Evolutionary conservation across 805 yeast genomes (phyloP).

Genomic region (Metschnikowia corniflorae): DNA sequence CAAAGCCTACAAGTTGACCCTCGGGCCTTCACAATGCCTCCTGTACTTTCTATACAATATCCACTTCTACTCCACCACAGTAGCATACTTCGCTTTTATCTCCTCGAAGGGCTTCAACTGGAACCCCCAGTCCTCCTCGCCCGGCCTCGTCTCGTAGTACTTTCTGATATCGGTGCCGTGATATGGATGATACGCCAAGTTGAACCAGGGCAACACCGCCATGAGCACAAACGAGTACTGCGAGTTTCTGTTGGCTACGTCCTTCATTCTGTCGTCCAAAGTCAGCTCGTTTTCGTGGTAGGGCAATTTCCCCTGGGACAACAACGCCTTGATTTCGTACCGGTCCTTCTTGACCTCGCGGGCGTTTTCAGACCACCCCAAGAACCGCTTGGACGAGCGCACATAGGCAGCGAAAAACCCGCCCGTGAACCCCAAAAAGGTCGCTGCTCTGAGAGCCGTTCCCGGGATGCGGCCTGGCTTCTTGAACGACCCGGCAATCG

Average conservation of each 20-base stretch:
- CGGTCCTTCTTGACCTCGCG: conserved; percentile 72
- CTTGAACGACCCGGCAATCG: conserved; percentile 39
- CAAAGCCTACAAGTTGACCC: too few relatives aligned
- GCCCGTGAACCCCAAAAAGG: conserved; percentile 61
- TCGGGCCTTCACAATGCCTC: neutral
- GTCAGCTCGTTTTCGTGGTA: conserved; percentile 55
- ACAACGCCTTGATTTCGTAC: conserved; percentile 63
- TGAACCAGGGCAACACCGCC: conserved; percentile 76
- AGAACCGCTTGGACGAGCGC: conserved; percentile 65
- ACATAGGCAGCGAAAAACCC: conserved; percentile 74
- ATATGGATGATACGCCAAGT: conserved; percentile 73
- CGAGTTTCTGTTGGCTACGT: conserved; percentile 73
- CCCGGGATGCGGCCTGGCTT: conserved; percentile 52
- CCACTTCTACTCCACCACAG: conserved; percentile 14
- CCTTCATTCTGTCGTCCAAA: conserved; percentile 67
- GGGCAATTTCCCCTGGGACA: conserved; percentile 63
- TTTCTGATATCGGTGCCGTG: conserved; percentile 66
- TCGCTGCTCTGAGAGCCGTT: conserved; percentile 54
- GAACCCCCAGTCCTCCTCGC: conserved; percentile 59
- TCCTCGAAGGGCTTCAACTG: conserved; percentile 48
- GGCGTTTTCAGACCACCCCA: conserved; percentile 72
- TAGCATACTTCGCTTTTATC: conserved; percentile 34
- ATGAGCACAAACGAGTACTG: conserved; percentile 61
- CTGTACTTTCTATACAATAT: neutral
- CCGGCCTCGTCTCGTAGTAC: conserved; percentile 47